A percentile compares a stretch with the other conserved stretches of the same genome.
Conservation (phyloP, 2,329 filamentous ascomycete species). For the Zasmidium citrigriseum region DNA sequence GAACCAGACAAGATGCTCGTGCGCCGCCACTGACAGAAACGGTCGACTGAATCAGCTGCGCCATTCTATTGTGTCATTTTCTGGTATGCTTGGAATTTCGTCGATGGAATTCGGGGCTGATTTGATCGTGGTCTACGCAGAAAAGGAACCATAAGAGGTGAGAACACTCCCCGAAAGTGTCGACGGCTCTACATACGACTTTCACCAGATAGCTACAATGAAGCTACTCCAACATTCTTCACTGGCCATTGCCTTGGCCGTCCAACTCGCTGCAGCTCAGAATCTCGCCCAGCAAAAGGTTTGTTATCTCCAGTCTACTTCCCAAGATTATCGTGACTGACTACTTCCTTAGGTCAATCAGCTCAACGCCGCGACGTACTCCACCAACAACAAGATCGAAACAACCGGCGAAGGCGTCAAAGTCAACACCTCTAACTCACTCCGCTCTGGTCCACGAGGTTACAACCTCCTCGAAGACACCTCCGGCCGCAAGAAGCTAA, state of each 20-base stretch:
- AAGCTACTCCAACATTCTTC: background rate
- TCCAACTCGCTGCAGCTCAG: background rate
- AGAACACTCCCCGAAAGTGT: too few species aligned
- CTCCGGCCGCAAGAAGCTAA: conserved; percentile 11
- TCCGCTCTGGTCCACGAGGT: conserved; percentile 12
- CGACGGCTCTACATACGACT: too few species aligned
- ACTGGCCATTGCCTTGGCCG: background rate
- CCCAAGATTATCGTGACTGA: too few species aligned
- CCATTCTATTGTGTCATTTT: too few species aligned
- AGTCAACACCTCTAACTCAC: conserved; percentile 13
- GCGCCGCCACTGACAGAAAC: too few species aligned
- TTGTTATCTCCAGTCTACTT: too few species aligned
- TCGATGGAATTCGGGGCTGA: too few species aligned
- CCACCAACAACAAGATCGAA: conserved; percentile 8
- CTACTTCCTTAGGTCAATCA: background rate
- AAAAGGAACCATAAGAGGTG: too few species aligned
- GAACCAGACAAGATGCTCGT: too few species aligned
- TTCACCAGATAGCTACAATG: background rate
- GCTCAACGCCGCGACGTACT: background rate
- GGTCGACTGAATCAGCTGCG: too few species aligned
- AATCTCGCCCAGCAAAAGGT: background rate
- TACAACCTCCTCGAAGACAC: conserved; percentile 16
- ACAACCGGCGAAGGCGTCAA: conserved; percentile 9
- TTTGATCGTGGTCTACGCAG: too few species aligned
- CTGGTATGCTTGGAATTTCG: too few species aligned